Percentiles rank a stretch among this genome's conserved stretches.
phyloP scores from a whole-genome alignment of 2,329 filamentous ascomycete genomes.

The Lachnellula occidentalis region DNA sequence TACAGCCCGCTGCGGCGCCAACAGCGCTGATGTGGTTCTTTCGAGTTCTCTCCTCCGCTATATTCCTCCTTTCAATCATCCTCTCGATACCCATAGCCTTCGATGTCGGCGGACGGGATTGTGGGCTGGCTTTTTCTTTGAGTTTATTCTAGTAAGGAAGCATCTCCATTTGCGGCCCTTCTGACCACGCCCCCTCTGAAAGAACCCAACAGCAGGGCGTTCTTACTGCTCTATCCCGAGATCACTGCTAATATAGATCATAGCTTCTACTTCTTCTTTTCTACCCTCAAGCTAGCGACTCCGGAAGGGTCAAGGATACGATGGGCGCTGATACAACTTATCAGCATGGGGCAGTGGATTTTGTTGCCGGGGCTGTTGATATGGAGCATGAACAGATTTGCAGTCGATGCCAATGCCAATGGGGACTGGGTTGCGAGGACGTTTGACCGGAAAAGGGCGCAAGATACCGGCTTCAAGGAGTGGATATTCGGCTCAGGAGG shows the following conservation, averaged over 20 bases:
- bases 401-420: slow-evolving; percentile 72
- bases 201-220: background rate
- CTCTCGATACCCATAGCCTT: slow-evolving; percentile 96
- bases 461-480: slow-evolving; percentile 64
- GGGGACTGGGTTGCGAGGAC: slow-evolving; percentile 77
- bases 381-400: slow-evolving; percentile 93
- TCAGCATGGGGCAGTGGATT: slow-evolving; percentile 78
- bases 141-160: slow-evolving; percentile 57
- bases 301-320: slow-evolving; percentile 73
- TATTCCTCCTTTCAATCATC: slow-evolving; percentile 88
- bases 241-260: background rate
- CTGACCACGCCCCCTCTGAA: background rate
- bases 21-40: slow-evolving; percentile 73
- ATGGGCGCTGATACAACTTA: slow-evolving; percentile 60
- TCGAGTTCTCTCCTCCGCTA: slow-evolving; percentile 69
- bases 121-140: slow-evolving; percentile 89
- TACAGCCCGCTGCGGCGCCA: slow-evolving; percentile 42
- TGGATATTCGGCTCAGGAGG: slow-evolving; percentile 89
- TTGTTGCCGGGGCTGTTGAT: slow-evolving; percentile 83
- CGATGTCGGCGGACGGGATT: slow-evolving; percentile 93
- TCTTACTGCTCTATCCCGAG: background rate
- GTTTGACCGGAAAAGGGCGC: slow-evolving; percentile 60
- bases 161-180: background rate
- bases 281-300: slow-evolving; percentile 70
- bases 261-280: slow-evolving; percentile 83